Conservation (phyloP, 805 yeast genomes). For the Ogataea dorogensis region DNA sequence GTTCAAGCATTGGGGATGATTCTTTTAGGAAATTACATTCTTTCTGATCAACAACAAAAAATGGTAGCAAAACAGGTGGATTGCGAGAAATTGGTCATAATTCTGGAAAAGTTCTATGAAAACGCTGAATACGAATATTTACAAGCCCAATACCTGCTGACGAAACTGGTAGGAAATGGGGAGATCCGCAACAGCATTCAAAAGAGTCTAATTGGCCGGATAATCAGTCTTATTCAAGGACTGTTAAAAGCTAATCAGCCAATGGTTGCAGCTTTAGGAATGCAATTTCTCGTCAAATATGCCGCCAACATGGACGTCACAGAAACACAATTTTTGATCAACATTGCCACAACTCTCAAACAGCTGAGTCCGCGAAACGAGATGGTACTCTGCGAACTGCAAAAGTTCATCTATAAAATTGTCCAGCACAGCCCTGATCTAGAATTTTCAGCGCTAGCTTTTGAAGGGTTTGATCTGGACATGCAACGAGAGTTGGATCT, state of each 20-base stretch:
- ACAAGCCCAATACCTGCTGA: slow-evolving; percentile 12
- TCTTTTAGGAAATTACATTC: slow-evolving; percentile 18
- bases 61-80: slow-evolving; percentile 4
- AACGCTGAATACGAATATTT: slow-evolving; percentile 1
- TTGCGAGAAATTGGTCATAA: slow-evolving; percentile 3
- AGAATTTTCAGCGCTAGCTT: slow-evolving; percentile 7
- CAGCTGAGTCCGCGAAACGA: too few relatives aligned
- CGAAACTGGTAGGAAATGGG: slow-evolving; percentile 16
- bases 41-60: slow-evolving; percentile 9
- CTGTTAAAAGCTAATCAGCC: slow-evolving; percentile 1
- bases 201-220: too few relatives aligned
- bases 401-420: slow-evolving; percentile 6
- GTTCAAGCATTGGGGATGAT: slow-evolving; percentile 17
- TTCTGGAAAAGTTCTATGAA: background rate
- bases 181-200: background rate
- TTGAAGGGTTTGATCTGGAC: slow-evolving; percentile 3
- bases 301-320: background rate
- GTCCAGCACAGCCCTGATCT: slow-evolving; percentile 4
- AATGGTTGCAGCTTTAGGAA: background rate
- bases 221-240: background rate
- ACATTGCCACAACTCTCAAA: too few relatives aligned
- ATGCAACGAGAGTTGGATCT: slow-evolving; percentile 17
- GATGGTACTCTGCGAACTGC: slow-evolving; percentile 5
- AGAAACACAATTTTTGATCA: background rate
- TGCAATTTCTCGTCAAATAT: slow-evolving; percentile 4